Percentiles rank a stretch among this genome's conserved stretches.
Conservation (phyloP, 805 yeast species). For the Tetrapisispora namnaoensis region DNA sequence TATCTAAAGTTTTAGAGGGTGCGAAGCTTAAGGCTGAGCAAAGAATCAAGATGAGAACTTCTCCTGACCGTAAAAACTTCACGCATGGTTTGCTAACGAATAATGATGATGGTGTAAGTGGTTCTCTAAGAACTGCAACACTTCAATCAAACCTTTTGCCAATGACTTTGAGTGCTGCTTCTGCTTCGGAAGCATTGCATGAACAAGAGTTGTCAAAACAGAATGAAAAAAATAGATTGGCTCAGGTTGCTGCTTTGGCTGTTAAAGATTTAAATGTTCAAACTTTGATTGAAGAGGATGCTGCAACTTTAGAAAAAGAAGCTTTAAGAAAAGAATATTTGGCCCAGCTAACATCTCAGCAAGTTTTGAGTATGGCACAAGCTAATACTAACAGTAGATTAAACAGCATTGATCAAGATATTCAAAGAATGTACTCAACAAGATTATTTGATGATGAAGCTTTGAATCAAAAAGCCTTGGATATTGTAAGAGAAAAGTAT, state of each 20-base stretch:
- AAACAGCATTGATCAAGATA: conserved; percentile 36
- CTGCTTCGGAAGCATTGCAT: not conserved
- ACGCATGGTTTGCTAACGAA: conserved; percentile 15
- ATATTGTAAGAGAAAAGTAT: conserved; percentile 61
- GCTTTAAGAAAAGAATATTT: conserved; percentile 18
- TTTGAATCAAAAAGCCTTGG: conserved; percentile 63
- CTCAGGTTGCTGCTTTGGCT: conserved; percentile 34
- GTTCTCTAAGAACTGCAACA: not conserved
- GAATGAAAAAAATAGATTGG: conserved; percentile 21
- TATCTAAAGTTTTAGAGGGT: conserved; percentile 22
- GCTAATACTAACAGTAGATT: conserved; percentile 38
- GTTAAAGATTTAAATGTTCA: conserved; percentile 32
- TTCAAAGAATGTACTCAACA: conserved; percentile 1
- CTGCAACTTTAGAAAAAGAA: conserved; percentile 2
- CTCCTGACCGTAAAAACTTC: conserved; percentile 14
- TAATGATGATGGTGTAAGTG: conserved; percentile 8
- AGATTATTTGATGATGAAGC: conserved; percentile 35
- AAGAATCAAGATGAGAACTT: conserved; percentile 16
- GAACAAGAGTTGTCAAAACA: not conserved
- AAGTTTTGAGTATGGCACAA: conserved; percentile 43
- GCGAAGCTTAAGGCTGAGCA: conserved; percentile 25
- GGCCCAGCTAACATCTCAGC: conserved; percentile 25
- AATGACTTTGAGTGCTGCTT: not conserved
- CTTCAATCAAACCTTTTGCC: not conserved
- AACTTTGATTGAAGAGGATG: conserved; percentile 12